Base-by-base conservation (phyloP, 352 stramenopile genomes). In the Globisporangium mamillatum region DNA sequence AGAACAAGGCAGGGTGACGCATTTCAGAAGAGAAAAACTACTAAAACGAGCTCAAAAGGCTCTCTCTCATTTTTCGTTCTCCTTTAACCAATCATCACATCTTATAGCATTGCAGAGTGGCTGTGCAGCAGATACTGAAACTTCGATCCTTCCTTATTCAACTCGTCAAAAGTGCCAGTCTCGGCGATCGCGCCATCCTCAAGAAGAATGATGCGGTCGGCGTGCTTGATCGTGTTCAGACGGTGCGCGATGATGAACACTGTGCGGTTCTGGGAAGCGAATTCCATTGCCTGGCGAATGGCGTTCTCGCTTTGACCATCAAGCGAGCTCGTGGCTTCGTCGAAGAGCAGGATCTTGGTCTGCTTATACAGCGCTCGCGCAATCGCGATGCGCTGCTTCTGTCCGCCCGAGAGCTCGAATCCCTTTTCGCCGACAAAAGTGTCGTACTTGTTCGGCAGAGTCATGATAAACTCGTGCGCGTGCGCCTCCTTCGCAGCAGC, bases 371-470 rank as follows among this genome's bases (percentile, higher is more conserved):
- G 66, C 22, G 89, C 89, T 16, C 89, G 82, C 5, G 89, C 89
- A 48, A 96, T 94, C 25, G 89, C 88, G 57, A 96, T 77, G 25
- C 97, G 88, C 81, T 99, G 98, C 76, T 99, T 99, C 78, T 99
- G 95, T 32, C 96, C 96, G 57, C 97, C 98, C 20, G 84, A 98
- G 0, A 99, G 81, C 75, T 99, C 98, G 22, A 98, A 82, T 14
- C 97, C 97, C 63, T 98, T 95, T 79, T 99, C 97, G 54, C 97
- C 96, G 12, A 99, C 97, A 57, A 97, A 88, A 1, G 97, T 99
- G 44, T 99, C 91, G 80, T 97, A 99, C 70, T 97, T 83, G 57
- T 98, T 81, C 1, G 92, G 90, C 60, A 99, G 64, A 56, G 75
- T 74, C 71, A 79, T 78, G 56, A 93, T 89, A 54, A 95, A 95